These are phyloP conservation scores for Phylloporus sp. DNA, from an alignment of 1,284 basidiomycete species.

Conservation along the genomic window DNA sequence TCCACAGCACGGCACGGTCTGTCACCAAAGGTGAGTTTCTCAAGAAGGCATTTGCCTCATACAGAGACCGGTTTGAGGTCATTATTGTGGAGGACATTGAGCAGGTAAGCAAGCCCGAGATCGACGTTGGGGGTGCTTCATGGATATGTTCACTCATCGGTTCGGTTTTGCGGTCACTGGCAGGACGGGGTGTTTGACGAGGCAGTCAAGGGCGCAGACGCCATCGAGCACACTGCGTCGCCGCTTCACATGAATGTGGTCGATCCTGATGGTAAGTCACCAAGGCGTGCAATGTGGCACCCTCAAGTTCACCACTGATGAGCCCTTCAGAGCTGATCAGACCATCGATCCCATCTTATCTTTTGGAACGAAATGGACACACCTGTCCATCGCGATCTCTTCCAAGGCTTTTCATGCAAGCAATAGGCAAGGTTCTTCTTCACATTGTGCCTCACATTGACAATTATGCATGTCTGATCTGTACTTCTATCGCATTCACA, in stretches of 20 bases:
- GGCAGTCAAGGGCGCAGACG: constrained; percentile 66
- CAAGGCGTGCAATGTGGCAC: no score
- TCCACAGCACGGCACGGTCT: constrained; percentile 53
- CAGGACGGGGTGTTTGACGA: constrained; percentile 66
- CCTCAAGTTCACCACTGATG: no score
- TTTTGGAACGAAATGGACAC: constrained; percentile 25
- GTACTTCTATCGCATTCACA: constrained; percentile 86
- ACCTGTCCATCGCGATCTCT: constrained; percentile 51
- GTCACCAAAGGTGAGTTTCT: constrained; percentile 47
- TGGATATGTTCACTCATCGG: no score
- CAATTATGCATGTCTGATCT: constrained; percentile 78
- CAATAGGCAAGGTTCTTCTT: constrained; percentile 83
- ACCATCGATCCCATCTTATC: constrained; percentile 44
- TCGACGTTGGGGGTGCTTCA: no score
- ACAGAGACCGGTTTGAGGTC: constrained; percentile 48
- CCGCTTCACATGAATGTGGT: constrained; percentile 45
- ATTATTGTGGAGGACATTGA: constrained; percentile 52
- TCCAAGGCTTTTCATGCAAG: constrained; percentile 82
- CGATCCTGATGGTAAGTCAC: constrained; percentile 42
- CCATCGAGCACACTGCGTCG: constrained; percentile 57
- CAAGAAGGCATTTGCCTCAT: constrained; percentile 42
- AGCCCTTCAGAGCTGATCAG: no score
- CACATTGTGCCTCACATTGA: constrained; percentile 87
- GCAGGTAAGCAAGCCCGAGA: constrained; percentile 35
- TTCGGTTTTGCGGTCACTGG: background rate